Evolutionary conservation across 1,284 basidiomycete genomes (phyloP), one percentile per base, ranked within the genome.

Genomic region (Fomitiporia mediterranea): DNA sequence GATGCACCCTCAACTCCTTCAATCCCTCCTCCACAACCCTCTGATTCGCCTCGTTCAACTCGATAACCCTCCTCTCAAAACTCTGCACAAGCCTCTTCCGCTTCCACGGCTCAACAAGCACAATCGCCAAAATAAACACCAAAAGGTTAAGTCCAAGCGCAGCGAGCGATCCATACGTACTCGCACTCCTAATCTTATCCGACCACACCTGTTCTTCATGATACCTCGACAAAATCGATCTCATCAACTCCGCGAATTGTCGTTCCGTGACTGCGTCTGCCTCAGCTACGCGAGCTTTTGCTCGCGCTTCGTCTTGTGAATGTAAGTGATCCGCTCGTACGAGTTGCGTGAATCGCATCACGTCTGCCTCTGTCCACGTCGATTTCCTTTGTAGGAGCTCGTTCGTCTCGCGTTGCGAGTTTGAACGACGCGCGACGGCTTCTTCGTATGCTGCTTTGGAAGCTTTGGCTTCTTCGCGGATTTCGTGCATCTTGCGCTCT

Each of bases 171-270:
- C 91, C 93, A 69, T 95, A 96, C 4, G 94, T 96, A 55, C 89
- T 91, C 40, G 91, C 88, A 62, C 89, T 91, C 39, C 94, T 82
- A 61, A 98, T 96, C 74, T 98, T 98, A 75, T 98, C 94, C 58
- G 90, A 93, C 94, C 94, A 98, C 4, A 96, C 84, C 69, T 98
- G 94, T 68, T 97, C 94, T 70, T 97, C 94, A 72, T 98, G 94
- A 69, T 98, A 98, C 28, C 94, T 78, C 51, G 81, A 83, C 56
- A 98, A 78, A 64, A 97, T 97, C 2, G 82, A 76, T 57, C 85
- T 84, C 85, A 94, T 91, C 58, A 97, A 78, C 65, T 84, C 84
- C 63, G 80, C 86, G 69, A 97, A 96, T 63, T 89, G 89, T 48
- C 79, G 78, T 64, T 98, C 94, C 19, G 93, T 90, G 0, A 79